Percentiles rank a stretch among this genome's conserved stretches.
Evolutionary conservation across 192 early-diverging fungal genomes (phyloP).

Genomic region (Dissophora globulifera): DNA sequence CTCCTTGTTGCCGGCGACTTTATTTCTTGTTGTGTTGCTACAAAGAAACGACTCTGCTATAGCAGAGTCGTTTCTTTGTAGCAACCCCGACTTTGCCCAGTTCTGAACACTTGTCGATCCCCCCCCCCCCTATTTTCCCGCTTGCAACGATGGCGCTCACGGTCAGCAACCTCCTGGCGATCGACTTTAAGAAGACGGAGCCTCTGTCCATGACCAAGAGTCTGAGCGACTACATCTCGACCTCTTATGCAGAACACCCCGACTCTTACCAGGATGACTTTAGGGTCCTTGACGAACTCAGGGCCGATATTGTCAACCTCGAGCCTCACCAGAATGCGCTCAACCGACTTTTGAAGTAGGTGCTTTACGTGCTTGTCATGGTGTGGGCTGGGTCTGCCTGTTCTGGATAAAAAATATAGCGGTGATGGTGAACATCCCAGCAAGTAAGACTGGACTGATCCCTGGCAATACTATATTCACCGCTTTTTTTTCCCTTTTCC

Average conservation of each 20-base stretch:
- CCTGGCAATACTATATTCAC: no score
- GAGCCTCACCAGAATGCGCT: conserved; percentile 72
- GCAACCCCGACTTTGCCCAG: neutral
- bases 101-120: neutral
- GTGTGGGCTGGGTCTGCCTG: no score
- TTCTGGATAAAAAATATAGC: no score
- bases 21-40: no score
- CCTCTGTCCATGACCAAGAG: conserved; percentile 65
- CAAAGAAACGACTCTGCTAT: no score
- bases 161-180: conserved; percentile 63
- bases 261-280: conserved; percentile 90
- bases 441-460: no score
- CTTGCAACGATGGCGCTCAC: neutral
- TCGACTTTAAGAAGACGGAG: conserved; percentile 69
- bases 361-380: no score
- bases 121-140: neutral
- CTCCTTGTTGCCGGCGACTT: no score
- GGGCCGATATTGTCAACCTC: conserved; percentile 73
- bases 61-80: neutral
- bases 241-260: conserved; percentile 86
- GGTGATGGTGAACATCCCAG: no score
- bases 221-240: conserved; percentile 77
- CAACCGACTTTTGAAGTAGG: conserved; percentile 73
- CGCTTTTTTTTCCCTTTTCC: neutral
- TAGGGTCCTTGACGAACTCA: conserved; percentile 78